Percentiles rank a stretch among this genome's conserved stretches.
phyloP scores from a whole-genome alignment of 176 grass and related monocot species.

The Bonia amplexicaulis region DNA sequence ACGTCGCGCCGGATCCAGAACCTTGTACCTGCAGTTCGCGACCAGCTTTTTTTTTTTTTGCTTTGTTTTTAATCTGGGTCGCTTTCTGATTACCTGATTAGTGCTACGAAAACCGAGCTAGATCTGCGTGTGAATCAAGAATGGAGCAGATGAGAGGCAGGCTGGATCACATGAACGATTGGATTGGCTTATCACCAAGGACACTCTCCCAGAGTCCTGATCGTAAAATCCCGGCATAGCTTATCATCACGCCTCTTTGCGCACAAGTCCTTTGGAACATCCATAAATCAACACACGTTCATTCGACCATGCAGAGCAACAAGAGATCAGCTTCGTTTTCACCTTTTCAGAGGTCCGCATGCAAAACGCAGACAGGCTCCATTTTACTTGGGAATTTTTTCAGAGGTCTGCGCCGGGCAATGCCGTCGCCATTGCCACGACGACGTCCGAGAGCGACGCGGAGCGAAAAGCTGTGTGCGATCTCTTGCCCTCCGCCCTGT shows the following conservation, averaged over 20 bases:
- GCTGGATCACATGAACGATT: background rate
- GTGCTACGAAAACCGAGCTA: background rate
- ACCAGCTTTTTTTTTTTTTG: background rate
- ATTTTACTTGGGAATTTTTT: too few relatives aligned
- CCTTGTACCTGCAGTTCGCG: background rate
- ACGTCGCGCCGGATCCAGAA: background rate
- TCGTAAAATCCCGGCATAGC: too few relatives aligned
- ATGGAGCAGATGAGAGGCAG: background rate
- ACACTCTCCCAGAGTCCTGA: background rate
- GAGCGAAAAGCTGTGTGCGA: background rate
- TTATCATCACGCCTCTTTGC: background rate
- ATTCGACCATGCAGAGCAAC: background rate
- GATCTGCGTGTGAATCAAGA: background rate
- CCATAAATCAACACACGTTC: background rate
- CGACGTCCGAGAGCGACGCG: background rate
- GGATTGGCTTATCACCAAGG: too few relatives aligned
- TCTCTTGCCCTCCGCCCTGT: background rate
- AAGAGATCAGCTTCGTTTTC: too few relatives aligned
- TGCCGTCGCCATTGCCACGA: slow-evolving; percentile 5
- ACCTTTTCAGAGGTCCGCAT: too few relatives aligned
- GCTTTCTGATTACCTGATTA: background rate
- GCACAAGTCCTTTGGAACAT: background rate
- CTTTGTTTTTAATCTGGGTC: background rate
- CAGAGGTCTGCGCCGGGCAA: too few relatives aligned
- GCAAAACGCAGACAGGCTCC: background rate